Evolutionary conservation across 805 yeast genomes (phyloP).

Genomic region (Candida germanica): DNA sequence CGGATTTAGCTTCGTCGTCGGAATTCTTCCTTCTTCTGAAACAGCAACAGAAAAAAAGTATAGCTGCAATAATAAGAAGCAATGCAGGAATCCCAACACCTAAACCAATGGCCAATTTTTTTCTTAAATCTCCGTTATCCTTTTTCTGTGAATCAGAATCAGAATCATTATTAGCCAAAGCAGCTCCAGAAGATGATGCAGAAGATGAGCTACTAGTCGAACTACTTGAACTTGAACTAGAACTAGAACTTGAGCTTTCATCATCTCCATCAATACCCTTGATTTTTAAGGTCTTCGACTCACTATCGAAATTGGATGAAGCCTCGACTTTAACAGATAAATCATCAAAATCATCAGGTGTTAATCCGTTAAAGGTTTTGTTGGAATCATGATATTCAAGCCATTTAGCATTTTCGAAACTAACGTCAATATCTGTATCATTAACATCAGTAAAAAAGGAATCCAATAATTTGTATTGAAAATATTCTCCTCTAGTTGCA

Average conservation of each 20-base stretch:
- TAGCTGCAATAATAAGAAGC: slow-evolving; percentile 45
- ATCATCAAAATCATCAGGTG: slow-evolving; percentile 32
- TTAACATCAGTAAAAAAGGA: slow-evolving; percentile 56
- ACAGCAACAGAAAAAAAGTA: slow-evolving; percentile 55
- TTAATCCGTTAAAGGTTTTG: slow-evolving; percentile 65
- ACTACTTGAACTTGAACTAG: slow-evolving; percentile 26
- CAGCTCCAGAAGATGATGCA: slow-evolving; percentile 17
- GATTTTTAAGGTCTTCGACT: slow-evolving; percentile 46
- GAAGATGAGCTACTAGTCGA: slow-evolving; percentile 29
- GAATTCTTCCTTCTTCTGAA: slow-evolving; percentile 27
- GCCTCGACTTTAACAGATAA: slow-evolving; percentile 29
- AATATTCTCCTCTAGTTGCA: slow-evolving; percentile 64
- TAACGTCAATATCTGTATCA: slow-evolving; percentile 47
- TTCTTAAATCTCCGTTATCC: slow-evolving; percentile 20
- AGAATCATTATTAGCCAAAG: slow-evolving; percentile 13
- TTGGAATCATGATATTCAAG: slow-evolving; percentile 56
- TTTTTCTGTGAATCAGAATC: background rate
- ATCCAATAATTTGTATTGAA: slow-evolving; percentile 52
- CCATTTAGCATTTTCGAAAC: slow-evolving; percentile 53
- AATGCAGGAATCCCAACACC: slow-evolving; percentile 81
- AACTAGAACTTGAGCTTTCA: slow-evolving; percentile 17
- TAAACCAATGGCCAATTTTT: slow-evolving; percentile 78
- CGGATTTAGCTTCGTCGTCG: slow-evolving; percentile 15
- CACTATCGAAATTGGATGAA: slow-evolving; percentile 24
- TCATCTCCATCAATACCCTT: slow-evolving; percentile 41